Evolutionary conservation across 345 rosid species (phyloP), one percentile per base, ranked within the genome.

Genomic region (Acer negundo): DNA sequence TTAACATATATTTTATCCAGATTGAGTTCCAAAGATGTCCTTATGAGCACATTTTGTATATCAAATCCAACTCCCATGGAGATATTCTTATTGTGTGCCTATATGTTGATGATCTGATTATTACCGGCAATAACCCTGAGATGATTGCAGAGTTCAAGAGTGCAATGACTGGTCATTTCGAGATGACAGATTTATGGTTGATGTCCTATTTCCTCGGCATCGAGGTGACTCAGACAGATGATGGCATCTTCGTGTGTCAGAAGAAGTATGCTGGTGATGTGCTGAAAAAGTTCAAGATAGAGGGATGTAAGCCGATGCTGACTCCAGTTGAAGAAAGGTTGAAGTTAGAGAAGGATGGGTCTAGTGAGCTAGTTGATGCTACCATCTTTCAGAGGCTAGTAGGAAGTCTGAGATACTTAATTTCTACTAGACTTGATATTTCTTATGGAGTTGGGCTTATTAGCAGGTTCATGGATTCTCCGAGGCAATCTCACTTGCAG

Each of bases 221-320:
- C 4, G 38, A 31, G 6, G 6, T 31, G 38, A 31, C 38, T 31
- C 38, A 4, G 6, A 31, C 6, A 31, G 38, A 31, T 31, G 38
- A 3, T 31, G 38, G 6, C 6, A 31, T 31, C 38, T 31, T 31
- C 4, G 0, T 31, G 5, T 31, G 28, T 26, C 2, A 65, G 9
- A 51, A 67, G 26, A 75, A 51, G 13, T 51, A 65, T 53, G 63
- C 53, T 3, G 1, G 12, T 8, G 5, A 31, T 31, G 38, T 31
- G 38, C 20, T 66, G 5, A 75, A 75, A 61, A 49, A 24, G 22
- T 10, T 74, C 66, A 74, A 47, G 71, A 75, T 42, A 72, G 63
- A 65, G 15, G 4, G 28, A 16, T 47, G 63, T 35, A 66, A 75
- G 7, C 55, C 38, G 3, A 66, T 75, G 4, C 1, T 49, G 15